Evolutionary conservation across 2,329 filamentous ascomycete genomes (phyloP).

Genomic region (Penicillium sp.): DNA sequence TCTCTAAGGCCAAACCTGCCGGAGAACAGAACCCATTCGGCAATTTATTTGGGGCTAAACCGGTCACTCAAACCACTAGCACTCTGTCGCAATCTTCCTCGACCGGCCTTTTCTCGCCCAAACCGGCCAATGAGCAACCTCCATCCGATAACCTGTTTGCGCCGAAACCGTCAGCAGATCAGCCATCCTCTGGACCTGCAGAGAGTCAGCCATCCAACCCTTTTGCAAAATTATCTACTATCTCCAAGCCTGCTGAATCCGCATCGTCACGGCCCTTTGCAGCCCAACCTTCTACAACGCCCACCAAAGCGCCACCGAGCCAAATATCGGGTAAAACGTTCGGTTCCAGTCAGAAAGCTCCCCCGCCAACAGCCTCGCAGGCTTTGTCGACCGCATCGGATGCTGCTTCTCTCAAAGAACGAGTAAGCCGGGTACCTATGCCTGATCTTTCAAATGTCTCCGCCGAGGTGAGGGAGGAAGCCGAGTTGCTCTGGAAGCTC

Average conservation of each 20-base stretch:
- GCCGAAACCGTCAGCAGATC: background rate
- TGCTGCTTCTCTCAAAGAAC: background rate
- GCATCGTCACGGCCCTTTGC: background rate
- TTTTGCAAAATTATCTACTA: background rate
- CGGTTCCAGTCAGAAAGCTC: too few species aligned
- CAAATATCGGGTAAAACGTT: too few species aligned
- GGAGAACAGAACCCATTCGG: background rate
- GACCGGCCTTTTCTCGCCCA: slow-evolving; percentile 9
- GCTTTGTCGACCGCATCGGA: background rate
- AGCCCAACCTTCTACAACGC: too few species aligned
- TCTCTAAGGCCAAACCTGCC: background rate
- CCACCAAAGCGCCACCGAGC: too few species aligned
- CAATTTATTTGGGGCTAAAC: background rate
- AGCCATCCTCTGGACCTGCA: background rate
- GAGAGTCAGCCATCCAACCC: background rate
- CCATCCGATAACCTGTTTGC: background rate
- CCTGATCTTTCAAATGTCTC: slow-evolving; percentile 17
- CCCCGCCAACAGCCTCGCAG: too few species aligned
- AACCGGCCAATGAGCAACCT: slow-evolving; percentile 7
- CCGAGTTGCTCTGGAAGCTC: slow-evolving; percentile 26
- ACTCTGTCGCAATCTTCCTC: too few species aligned
- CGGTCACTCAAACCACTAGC: slow-evolving; percentile 2
- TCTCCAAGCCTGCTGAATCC: background rate
- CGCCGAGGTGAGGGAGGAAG: slow-evolving; percentile 15
- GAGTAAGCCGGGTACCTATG: slow-evolving; percentile 9